Percentiles rank a stretch among this genome's conserved stretches.
phyloP scores from a whole-genome alignment of 2,329 filamentous ascomycete genomes.

The Chrysosporium queenslandicum region DNA sequence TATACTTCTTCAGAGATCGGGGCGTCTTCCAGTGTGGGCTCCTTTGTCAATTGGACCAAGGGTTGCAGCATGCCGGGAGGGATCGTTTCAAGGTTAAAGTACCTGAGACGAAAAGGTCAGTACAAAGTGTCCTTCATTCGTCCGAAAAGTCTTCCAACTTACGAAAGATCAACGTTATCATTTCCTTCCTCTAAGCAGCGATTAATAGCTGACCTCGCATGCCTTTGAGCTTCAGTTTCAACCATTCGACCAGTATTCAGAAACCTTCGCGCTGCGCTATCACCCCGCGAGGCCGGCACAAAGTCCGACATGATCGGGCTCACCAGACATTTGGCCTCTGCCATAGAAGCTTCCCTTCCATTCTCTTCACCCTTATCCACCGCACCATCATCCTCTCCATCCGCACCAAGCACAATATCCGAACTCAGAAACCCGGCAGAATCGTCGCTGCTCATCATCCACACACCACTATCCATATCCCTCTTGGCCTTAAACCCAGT shows the following conservation, averaged over 20 bases:
- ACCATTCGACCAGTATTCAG: constrained; percentile 19
- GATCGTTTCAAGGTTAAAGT: constrained; percentile 25
- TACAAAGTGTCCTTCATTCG: not conserved
- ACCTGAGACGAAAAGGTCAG: constrained; percentile 20
- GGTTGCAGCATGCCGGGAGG: constrained; percentile 29
- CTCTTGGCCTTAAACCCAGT: constrained; percentile 37
- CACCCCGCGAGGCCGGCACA: not conserved
- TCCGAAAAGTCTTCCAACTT: constrained; percentile 16
- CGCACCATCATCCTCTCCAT: not conserved
- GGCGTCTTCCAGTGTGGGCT: constrained; percentile 26
- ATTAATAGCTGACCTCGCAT: constrained; percentile 31
- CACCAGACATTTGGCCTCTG: not conserved
- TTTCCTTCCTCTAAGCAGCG: constrained; percentile 36
- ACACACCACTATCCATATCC: constrained; percentile 39
- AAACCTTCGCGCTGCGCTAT: constrained; percentile 2
- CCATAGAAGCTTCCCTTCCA: not conserved
- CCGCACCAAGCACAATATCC: constrained; percentile 4
- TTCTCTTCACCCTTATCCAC: not conserved
- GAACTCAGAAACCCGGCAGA: constrained; percentile 6
- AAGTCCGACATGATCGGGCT: not conserved
- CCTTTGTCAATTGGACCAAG: constrained; percentile 33
- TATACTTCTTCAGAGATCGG: constrained; percentile 33
- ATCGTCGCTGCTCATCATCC: constrained; percentile 39
- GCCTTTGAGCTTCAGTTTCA: constrained; percentile 30
- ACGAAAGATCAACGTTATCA: constrained; percentile 40